These are phyloP conservation scores for Alternaria brassicicola DNA, from an alignment of 2,329 filamentous ascomycete species.

Conservation along the genomic window DNA sequence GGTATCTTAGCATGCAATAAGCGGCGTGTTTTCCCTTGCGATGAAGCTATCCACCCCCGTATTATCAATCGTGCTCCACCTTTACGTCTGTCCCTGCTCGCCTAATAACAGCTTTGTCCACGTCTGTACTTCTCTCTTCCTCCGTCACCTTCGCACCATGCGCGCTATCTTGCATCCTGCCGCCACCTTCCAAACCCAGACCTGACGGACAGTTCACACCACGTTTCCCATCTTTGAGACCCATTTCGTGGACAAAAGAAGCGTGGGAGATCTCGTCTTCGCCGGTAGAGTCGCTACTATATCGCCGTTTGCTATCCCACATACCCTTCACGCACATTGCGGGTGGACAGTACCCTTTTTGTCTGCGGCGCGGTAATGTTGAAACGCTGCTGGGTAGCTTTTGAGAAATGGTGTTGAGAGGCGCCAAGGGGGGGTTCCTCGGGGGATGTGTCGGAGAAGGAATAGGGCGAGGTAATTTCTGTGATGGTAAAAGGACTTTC, in stretches of 20 bases:
- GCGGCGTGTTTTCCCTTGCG: slow-evolving; percentile 2
- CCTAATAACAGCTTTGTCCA: neutral
- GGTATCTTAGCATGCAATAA: neutral
- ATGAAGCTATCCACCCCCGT: slow-evolving; percentile 3
- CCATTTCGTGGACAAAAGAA: neutral
- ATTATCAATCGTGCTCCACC: slow-evolving; percentile 11
- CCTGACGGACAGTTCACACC: neutral
- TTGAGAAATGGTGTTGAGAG: slow-evolving; percentile 32
- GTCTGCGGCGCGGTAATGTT: slow-evolving; percentile 26
- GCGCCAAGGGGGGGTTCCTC: slow-evolving; percentile 27
- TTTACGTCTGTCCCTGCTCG: neutral
- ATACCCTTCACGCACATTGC: slow-evolving; percentile 34
- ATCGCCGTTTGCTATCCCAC: slow-evolving; percentile 25
- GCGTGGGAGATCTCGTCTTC: slow-evolving; percentile 5
- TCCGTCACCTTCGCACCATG: slow-evolving; percentile 14
- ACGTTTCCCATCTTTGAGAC: neutral
- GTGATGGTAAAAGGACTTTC: neutral
- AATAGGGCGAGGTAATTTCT: neutral
- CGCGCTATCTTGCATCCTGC: slow-evolving; percentile 24
- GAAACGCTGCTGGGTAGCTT: slow-evolving; percentile 30
- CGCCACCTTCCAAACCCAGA: slow-evolving; percentile 18
- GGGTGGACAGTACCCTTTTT: slow-evolving; percentile 26
- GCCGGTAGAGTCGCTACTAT: slow-evolving; percentile 19
- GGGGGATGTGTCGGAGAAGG: slow-evolving; percentile 17
- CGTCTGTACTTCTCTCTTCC: neutral